phyloP scores from a whole-genome alignment of 164 flowering plant genomes.

The Vitis labrusca region DNA sequence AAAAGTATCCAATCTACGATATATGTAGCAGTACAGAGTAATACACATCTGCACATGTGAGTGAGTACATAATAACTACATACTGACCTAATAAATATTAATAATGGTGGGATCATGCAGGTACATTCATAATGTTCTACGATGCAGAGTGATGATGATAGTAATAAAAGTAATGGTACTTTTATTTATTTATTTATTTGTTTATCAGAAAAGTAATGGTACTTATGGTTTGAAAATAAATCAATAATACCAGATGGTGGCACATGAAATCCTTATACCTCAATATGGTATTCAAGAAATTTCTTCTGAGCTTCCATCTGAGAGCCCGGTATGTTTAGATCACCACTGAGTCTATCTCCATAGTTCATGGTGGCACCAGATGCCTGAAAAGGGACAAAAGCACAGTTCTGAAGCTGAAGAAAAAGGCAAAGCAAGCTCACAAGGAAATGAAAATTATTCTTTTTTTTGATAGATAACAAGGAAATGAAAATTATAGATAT shows the following conservation, averaged over 20 bases:
- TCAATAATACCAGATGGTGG: not conserved
- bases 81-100: too few relatives aligned
- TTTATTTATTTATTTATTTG: not conserved
- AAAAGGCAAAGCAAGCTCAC: conserved; percentile 16
- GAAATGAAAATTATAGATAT: conserved; percentile 10
- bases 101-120: too few relatives aligned
- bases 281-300: conserved; percentile 53
- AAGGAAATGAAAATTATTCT: conserved; percentile 16
- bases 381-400: conserved; percentile 29
- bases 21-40: too few relatives aligned
- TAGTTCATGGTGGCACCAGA: conserved; percentile 13
- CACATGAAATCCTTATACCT: conserved; percentile 34
- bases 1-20: too few relatives aligned
- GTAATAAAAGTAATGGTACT: not conserved
- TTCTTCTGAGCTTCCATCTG: conserved; percentile 46
- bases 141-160: not conserved
- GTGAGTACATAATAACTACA: too few relatives aligned
- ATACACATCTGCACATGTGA: too few relatives aligned
- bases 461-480: conserved; percentile 1
- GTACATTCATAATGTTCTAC: too few relatives aligned
- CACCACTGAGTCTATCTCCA: conserved; percentile 20
- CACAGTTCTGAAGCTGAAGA: conserved; percentile 22
- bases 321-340: conserved; percentile 23
- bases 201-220: not conserved
- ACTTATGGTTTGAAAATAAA: not conserved